Evolutionary conservation across 169 alveolate genomes (phyloP), one percentile per base, ranked within the genome.

Genomic region (Eimeria maxima): DNA sequence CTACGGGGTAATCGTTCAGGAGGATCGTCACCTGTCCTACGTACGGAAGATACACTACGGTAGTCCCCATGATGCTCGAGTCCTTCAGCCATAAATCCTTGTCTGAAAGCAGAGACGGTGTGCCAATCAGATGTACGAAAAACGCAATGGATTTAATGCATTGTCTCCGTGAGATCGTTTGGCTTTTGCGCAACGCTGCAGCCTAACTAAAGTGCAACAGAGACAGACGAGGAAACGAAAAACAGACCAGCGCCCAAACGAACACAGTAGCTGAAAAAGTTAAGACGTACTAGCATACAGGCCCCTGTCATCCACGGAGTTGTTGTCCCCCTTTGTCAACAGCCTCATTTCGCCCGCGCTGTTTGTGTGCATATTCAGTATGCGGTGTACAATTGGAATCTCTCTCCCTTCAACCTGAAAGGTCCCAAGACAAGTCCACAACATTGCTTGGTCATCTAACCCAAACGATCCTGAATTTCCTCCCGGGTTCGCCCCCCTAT

Each of bases 261-360:
- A 57, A 18, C 67, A 8, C 18, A 3, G 67, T 24, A 57, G 22
- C 67, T 14, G n/a, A 18, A 3, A 42, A 14, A 42, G 10, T 29
- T 45, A 29, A 14, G 20, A 27, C 86, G 81, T 63, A 93, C 96
- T 65, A 3, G 95, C 95, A 95, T 98, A 99, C 53, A 99, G 97
- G 11, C 99, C 99, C 97, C 99, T 97, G 95, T 99, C 99, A 96
- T 99, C 99, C 57, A 98, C 99, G 71, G 96, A 96, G 96, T 99
- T 99, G 96, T 98, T 99, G 97, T 99, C 99, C 44, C 99, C 99
- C 97, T 99, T 99, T 4, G 99, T 99, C 94, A 99, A 96, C 47
- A 98, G 96, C 33, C 96, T 94, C 47, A 95, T 92, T 24, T 97
- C 98, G 18, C 98, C 99, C 29, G 97, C 96, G 47, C 97, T 97